Conservation (phyloP, 208 protist species). For the Polymyxa betae region DNA sequence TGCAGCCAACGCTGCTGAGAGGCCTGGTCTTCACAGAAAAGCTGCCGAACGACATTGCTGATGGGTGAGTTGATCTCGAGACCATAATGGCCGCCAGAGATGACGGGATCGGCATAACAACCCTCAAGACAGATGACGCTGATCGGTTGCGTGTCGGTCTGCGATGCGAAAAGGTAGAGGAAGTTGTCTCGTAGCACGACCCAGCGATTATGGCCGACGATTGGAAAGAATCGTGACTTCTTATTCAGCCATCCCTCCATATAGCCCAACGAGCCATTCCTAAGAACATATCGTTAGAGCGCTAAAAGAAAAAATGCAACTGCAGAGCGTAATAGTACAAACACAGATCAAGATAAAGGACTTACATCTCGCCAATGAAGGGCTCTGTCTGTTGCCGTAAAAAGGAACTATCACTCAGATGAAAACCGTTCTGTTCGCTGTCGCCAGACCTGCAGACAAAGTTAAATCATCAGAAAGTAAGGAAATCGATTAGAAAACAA, state of each 20-base stretch:
- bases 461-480: no score
- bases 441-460: no score
- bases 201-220: background rate
- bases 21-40: background rate
- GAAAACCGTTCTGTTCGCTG: no score
- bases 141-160: background rate
- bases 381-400: no score
- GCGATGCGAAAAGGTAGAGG: slow-evolving; percentile 32
- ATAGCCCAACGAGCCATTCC: no score
- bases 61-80: background rate
- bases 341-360: no score
- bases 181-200: slow-evolving; percentile 49
- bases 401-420: no score
- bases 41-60: background rate
- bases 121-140: slow-evolving; percentile 42
- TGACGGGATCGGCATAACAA: slow-evolving; percentile 6
- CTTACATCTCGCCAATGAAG: no score
- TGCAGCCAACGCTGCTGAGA: background rate
- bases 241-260: slow-evolving; percentile 51
- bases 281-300: no score
- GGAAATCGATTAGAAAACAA: no score
- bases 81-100: background rate
- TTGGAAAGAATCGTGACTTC: background rate
- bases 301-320: no score
- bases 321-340: no score